Conservation (phyloP, 2,329 filamentous ascomycete species). For the Beauveria sp. region DNA sequence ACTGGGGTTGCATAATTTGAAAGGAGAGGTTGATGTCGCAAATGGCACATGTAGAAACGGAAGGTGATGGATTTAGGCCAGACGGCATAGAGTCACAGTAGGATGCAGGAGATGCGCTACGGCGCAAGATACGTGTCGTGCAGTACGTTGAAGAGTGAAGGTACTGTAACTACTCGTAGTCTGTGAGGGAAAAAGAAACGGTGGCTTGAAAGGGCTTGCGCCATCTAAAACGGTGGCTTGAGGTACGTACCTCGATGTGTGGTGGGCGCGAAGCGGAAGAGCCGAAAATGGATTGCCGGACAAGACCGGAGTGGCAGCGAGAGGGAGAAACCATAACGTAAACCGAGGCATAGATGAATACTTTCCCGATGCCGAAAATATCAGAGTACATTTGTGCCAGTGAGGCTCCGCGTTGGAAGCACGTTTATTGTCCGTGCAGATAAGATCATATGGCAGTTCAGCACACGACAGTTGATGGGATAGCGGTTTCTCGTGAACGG, state of each 20-base stretch:
- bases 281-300: slow-evolving; percentile 9
- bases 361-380: no score
- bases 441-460: no score
- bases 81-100: neutral
- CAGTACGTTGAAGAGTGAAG: no score
- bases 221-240: slow-evolving; percentile 6
- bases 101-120: neutral
- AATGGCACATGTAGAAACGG: neutral
- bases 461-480: no score
- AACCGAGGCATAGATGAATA: neutral
- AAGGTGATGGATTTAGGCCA: neutral
- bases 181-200: neutral
- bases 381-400: neutral
- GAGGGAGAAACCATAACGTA: neutral
- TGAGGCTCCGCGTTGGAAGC: neutral
- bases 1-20: neutral
- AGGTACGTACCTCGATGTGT: neutral
- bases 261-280: neutral
- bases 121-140: no score
- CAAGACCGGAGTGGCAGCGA: neutral
- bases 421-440: neutral
- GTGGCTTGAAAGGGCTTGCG: neutral
- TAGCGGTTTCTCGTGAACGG: no score
- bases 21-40: neutral
- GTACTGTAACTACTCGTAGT: neutral